A percentile compares a stretch with the other conserved stretches of the same genome.
Evolutionary conservation across 441 rosid species (phyloP).

Genomic region (Melianthus villosus): DNA sequence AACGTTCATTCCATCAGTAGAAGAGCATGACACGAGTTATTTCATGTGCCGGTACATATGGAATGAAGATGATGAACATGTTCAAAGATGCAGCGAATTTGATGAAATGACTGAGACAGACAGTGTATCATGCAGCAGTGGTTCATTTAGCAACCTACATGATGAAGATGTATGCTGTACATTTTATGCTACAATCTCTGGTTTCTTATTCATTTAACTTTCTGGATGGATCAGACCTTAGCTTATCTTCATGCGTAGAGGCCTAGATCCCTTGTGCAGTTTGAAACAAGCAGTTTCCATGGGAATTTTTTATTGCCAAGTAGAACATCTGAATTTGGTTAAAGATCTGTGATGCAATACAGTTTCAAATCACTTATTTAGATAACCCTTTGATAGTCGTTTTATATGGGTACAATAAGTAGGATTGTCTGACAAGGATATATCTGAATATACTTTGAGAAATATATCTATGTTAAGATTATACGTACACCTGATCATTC

Average conservation of each 20-base stretch:
- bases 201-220: neutral
- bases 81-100: slow-evolving; percentile 71
- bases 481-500: slow-evolving; percentile 3
- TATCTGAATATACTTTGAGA: neutral
- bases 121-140: slow-evolving; percentile 30
- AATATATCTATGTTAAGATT: neutral
- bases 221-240: slow-evolving; percentile 2
- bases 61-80: slow-evolving; percentile 70
- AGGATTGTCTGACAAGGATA: neutral
- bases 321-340: no score
- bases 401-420: neutral
- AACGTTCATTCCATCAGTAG: slow-evolving; percentile 81
- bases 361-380: no score
- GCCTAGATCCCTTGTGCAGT: slow-evolving; percentile 1
- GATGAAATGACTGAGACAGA: slow-evolving; percentile 74
- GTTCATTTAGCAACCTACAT: slow-evolving; percentile 47
- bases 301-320: neutral
- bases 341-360: no score
- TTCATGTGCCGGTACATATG: slow-evolving; percentile 89
- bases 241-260: slow-evolving; percentile 1
- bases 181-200: slow-evolving; percentile 2
- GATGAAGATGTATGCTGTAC: slow-evolving; percentile 61
- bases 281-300: neutral
- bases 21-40: slow-evolving; percentile 75
- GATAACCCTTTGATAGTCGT: no score